phyloP scores from a whole-genome alignment of 257 asterid species.

The Anisodus acutangulus region DNA sequence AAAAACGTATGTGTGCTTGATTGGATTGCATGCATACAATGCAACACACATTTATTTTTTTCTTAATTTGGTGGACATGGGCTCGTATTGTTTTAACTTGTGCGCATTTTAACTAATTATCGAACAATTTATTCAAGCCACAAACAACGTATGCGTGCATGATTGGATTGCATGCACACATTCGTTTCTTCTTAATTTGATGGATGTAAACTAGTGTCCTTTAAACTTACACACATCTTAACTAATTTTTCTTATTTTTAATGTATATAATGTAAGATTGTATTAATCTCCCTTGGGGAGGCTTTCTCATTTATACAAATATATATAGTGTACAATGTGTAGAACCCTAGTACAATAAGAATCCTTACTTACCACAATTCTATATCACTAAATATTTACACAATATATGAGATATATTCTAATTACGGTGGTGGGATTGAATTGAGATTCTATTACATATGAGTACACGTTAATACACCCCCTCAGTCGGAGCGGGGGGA shows the following conservation, averaged over 20 bases:
- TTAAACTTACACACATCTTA: neutral
- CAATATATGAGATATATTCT: too few relatives aligned
- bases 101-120: neutral
- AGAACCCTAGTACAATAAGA: too few relatives aligned
- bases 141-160: neutral
- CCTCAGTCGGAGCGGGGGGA: too few relatives aligned
- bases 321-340: too few relatives aligned
- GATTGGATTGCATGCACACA: neutral
- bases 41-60: neutral
- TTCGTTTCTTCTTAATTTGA: neutral
- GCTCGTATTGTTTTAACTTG: neutral
- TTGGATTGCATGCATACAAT: neutral
- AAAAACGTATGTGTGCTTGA: neutral
- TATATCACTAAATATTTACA: too few relatives aligned
- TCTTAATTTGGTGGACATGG: neutral
- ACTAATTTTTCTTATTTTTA: neutral
- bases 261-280: neutral
- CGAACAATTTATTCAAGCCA: neutral
- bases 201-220: neutral
- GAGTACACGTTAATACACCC: too few relatives aligned
- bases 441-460: too few relatives aligned
- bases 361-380: too few relatives aligned
- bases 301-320: too few relatives aligned
- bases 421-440: too few relatives aligned
- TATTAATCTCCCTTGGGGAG: too few relatives aligned